Base-by-base conservation (phyloP, 164 flowering plant species). In the Magnolia officinalis region DNA sequence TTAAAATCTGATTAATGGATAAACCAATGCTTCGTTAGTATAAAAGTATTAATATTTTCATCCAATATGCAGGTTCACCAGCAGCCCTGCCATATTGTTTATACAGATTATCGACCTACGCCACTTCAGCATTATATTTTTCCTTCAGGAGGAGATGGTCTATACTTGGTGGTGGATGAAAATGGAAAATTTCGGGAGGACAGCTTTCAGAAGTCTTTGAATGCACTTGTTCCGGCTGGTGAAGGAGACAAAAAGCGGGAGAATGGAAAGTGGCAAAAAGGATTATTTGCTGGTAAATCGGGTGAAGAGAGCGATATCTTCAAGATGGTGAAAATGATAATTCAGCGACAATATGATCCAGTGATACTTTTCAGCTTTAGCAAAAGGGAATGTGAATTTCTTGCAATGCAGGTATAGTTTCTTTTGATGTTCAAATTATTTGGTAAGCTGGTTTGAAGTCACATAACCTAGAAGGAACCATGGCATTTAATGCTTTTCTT, bases 31-130 rank as follows among this genome's bases (percentile, higher is more conserved):
- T 55, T 55, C 16, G 8, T 55, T 55, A 55, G 8, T 55, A 55
- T 55, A 55, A 55, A 55, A 55, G 61, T 55, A 16, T 2, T 55
- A 55, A 55, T 55, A 9, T 11, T 8, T 14, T 49, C 11, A 9
- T 63, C 9, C 19, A 50, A 23, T 26, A 68, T 89, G 83, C 90
- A 95, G 99, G 97, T 94, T 24, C 99, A 96, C 81, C 88, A 77
- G 58, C 98, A 96, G 80, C 99, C 99, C 23, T 94, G 99, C 75
- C 99, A 96, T 82, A 96, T 96, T 80, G 99, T 94, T 63, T 93
- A 96, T 77, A 92, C 98, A 23, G 99, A 96, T 88, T 96, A 90
- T 83, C 87, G 99, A 61, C 98, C 99, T 67, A 96, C 99, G 63
- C 99, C 99, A 19, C 99, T 96, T 83, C 98, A 94, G 81, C 99